Percentiles rank a stretch among this genome's conserved stretches.
phyloP scores from a whole-genome alignment of 805 yeast genomes.

The Starmerella apis region DNA sequence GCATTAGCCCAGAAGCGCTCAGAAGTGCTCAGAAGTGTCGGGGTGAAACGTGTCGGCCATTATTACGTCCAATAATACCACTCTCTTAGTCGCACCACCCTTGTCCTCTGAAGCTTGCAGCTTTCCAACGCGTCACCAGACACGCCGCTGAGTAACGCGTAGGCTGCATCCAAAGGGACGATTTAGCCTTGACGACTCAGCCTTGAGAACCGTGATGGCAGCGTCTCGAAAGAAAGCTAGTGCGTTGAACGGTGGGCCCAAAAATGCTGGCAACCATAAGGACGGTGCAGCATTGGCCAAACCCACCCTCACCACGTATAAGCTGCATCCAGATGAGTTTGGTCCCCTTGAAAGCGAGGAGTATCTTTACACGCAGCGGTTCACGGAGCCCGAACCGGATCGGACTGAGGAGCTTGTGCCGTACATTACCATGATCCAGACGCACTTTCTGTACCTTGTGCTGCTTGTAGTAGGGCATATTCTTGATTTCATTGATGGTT shows the following conservation, averaged over 20 bases:
- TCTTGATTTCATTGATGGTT: slow-evolving; percentile 75
- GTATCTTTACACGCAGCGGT: slow-evolving; percentile 52
- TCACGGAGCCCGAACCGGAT: slow-evolving; percentile 37
- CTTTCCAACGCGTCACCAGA: not conserved
- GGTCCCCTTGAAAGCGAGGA: slow-evolving; percentile 60
- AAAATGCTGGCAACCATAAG: not conserved
- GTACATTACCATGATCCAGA: slow-evolving; percentile 61
- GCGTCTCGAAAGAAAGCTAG: slow-evolving; percentile 5
- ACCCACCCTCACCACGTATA: not conserved
- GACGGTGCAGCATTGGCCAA: not conserved
- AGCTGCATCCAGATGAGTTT: slow-evolving; percentile 42
- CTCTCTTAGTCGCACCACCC: not conserved
- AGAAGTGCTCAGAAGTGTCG: too few relatives aligned
- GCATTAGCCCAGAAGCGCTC: too few relatives aligned
- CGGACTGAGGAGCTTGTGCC: slow-evolving; percentile 76
- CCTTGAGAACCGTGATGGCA: not conserved
- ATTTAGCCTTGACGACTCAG: not conserved
- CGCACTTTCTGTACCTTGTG: slow-evolving; percentile 75
- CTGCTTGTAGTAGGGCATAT: slow-evolving; percentile 82
- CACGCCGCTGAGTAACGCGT: slow-evolving; percentile 6
- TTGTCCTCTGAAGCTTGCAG: not conserved
- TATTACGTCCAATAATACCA: too few relatives aligned
- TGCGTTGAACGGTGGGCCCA: not conserved
- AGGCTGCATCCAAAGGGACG: not conserved
- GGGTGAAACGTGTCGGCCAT: not conserved